Base-by-base conservation (phyloP, 345 rosid genomes). In the Atalantia buxifolia region DNA sequence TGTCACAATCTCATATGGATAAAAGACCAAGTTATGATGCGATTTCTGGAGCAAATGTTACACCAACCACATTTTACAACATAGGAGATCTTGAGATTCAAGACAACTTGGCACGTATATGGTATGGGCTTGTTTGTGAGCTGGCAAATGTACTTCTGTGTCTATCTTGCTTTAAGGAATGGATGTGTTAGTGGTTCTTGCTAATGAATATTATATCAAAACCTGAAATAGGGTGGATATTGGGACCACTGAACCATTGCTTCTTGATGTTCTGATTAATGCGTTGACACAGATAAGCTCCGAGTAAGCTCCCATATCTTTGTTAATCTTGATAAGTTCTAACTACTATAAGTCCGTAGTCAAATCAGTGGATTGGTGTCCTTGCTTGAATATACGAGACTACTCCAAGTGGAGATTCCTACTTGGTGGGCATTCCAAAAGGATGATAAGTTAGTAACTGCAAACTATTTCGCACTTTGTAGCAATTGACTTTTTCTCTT, bases 221-320 rank as follows among this genome's bases (percentile, higher is more conserved):
- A 21, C 76, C 62, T 66, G 71, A 36, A 36, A 80, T 86, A 95
- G 97, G 99, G 91, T 93, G 6, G 99, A 93, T 83, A 90, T 95
- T 74, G 97, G 99, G 62, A 93, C 86, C 22, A 78, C 85, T 3
- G 96, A 95, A 77, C 93, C 97, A 27, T 82, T 95, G 90, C 82
- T 95, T 81, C 87, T 95, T 27, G 98, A 95, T 72, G 84, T 88
- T 83, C 66, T 95, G 85, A 88, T 95, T 56, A 93, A 95, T 80
- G 97, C 97, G 16, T 79, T 93, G 88, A 93, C 93, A 53, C 98
- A 93, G 79, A 89, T 95, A 78, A 95, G 99, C 84, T 89, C 96
- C 0, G 98, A 95, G 99, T 93, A 86, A 83, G 94, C 75, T 81
- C 53, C 79, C 21, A 2, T 19, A 71, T 71, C 30, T 12, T 30